Evolutionary conservation across 331 rosid species (phyloP), one percentile per base, ranked within the genome.

Genomic region (Malus hybrid): DNA sequence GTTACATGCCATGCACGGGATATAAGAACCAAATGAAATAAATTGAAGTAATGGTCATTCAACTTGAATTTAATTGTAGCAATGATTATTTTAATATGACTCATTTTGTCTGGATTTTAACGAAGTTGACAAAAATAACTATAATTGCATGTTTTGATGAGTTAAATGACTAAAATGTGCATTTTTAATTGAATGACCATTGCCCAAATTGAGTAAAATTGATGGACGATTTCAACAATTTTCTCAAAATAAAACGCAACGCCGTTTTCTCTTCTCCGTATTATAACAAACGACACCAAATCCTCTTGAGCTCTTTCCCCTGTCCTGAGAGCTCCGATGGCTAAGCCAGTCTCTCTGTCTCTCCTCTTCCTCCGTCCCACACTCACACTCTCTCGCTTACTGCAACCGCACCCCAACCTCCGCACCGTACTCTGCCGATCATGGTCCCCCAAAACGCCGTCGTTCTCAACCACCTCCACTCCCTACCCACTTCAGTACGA

Each of bases 401-500:
- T 76, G 2, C 33, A 1, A 12, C 83, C 83, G 11, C 59, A 65
- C n/a, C 46, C 82, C n/a, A 72, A 24, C 27, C 73, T 68, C 80
- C 76, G 18, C 48, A 57, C 73, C 46, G 6, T 19, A 19, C 57
- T 63, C 65, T 73, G 80, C 7, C 22, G 65, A 6, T 69, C 84
- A 12, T 71, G 75, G 33, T 39, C 20, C 4, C 61, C 73, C 65
- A 27, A 77, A 48, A 67, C 76, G n/a, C 83, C 52, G 4, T 54
- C 67, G 16, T 81, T 88, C 55, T 88, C 90, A 31, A 86, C 95
- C 73, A 81, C 72, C 5, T 78, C 86, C 57, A 86, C 97, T 7
- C 89, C 78, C 0, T 94, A 80, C 77, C 98, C 98, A 4, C 98
- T 94, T 34, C 97, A 94, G 9, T 94, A 94, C 82, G 97, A 94